Percentiles rank a stretch among this genome's conserved stretches.
These are phyloP conservation scores for Aspergillus amoenus DNA, from an alignment of 2,329 filamentous ascomycete species.

Conservation along the genomic window DNA sequence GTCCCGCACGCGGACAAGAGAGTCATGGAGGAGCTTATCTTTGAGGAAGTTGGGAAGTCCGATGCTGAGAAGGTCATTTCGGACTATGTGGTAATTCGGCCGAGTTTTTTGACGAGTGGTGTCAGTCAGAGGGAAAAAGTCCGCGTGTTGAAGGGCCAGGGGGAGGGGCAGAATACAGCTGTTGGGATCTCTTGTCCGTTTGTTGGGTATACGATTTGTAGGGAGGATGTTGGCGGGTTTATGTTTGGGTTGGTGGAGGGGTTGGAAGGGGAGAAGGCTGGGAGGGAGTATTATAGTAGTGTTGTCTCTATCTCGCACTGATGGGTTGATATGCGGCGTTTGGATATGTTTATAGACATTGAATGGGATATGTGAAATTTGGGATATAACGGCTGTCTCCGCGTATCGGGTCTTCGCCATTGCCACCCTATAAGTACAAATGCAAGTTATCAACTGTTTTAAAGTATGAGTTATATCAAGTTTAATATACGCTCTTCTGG, in stretches of 20 bases:
- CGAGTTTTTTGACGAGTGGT: constrained; percentile 35
- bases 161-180: constrained; percentile 10
- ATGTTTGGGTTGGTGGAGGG: constrained; percentile 24
- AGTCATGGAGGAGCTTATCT: constrained; percentile 32
- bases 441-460: too few species aligned
- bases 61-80: constrained; percentile 17
- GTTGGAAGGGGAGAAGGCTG: not conserved
- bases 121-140: constrained; percentile 25
- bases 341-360: not conserved
- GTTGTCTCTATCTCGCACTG: constrained; percentile 1
- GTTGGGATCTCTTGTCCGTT: constrained; percentile 14
- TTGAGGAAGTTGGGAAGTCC: constrained; percentile 18
- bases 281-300: constrained; percentile 1
- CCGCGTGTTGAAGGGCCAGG: constrained; percentile 28
- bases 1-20: constrained; percentile 40
- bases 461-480: too few species aligned
- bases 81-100: constrained; percentile 30
- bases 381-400: too few species aligned
- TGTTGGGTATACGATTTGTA: constrained; percentile 34
- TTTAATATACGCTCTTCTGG: too few species aligned
- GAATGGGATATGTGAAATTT: too few species aligned
- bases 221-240: constrained; percentile 38
- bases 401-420: too few species aligned
- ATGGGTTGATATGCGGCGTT: not conserved
- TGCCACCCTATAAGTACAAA: too few species aligned